phyloP scores from a whole-genome alignment of 345 rosid genomes.

The Abelmoschus esculentus region DNA sequence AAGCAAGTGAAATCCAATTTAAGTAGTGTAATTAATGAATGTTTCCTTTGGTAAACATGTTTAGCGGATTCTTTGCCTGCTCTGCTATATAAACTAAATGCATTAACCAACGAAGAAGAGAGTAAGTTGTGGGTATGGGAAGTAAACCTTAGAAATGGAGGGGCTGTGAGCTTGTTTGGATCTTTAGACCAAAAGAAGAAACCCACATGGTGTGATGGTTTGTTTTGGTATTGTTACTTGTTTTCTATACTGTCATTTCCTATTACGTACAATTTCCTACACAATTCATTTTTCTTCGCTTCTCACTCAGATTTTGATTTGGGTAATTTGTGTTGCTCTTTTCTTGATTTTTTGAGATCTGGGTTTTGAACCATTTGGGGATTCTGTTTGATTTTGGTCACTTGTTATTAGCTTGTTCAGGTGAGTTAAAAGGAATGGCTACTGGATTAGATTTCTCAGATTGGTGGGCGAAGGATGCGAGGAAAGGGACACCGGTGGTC shows the following conservation, averaged over 20 bases:
- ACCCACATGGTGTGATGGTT: too few relatives aligned
- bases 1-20: too few relatives aligned
- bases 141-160: constrained; percentile 4
- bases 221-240: too few relatives aligned
- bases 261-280: constrained; percentile 10
- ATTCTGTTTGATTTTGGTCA: too few relatives aligned
- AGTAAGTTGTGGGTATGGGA: constrained; percentile 7
- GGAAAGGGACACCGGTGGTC: constrained; percentile 74
- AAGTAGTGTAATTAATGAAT: too few relatives aligned
- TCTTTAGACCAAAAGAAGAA: too few relatives aligned
- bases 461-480: constrained; percentile 58
- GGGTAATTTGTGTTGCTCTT: constrained; percentile 7
- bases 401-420: too few relatives aligned
- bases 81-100: not conserved
- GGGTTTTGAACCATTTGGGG: too few relatives aligned
- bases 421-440: constrained; percentile 35
- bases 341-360: constrained; percentile 5
- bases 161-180: constrained; percentile 12
- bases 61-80: not conserved
- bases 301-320: not conserved
- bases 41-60: not conserved
- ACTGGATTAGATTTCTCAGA: constrained; percentile 58
- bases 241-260: not conserved
- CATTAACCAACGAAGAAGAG: not conserved
- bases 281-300: constrained; percentile 16